These are phyloP conservation scores for Boechera stricta DNA, from an alignment of 345 rosid species.

Conservation along the genomic window DNA sequence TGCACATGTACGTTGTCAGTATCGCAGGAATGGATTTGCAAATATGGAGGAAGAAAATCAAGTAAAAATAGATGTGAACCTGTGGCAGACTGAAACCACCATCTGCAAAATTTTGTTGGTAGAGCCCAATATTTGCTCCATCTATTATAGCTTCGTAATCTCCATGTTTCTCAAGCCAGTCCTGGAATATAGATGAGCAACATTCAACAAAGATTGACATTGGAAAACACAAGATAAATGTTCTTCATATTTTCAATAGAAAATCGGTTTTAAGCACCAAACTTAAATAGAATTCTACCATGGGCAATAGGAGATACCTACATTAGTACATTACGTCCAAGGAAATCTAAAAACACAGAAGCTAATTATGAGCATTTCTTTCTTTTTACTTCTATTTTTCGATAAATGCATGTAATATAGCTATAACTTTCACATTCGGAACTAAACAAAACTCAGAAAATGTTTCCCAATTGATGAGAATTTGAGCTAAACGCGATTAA, in stretches of 20 bases:
- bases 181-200: slow-evolving; percentile 42
- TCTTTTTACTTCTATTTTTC: too few relatives aligned
- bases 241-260: neutral
- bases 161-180: slow-evolving; percentile 71
- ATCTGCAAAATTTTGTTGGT: slow-evolving; percentile 83
- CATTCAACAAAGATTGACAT: neutral
- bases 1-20: slow-evolving; percentile 34
- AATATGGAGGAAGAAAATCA: neutral
- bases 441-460: too few relatives aligned
- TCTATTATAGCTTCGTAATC: slow-evolving; percentile 78
- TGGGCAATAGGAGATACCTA: neutral
- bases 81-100: slow-evolving; percentile 78
- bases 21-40: neutral
- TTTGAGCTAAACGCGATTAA: too few relatives aligned
- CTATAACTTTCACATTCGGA: too few relatives aligned
- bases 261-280: neutral
- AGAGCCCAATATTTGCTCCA: slow-evolving; percentile 94
- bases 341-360: neutral
- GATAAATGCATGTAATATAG: too few relatives aligned
- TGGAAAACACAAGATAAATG: neutral
- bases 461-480: too few relatives aligned
- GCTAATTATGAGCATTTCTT: too few relatives aligned
- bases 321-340: neutral
- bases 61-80: slow-evolving; percentile 50
- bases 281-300: neutral